Evolutionary conservation across 352 stramenopile species (phyloP).

Genomic region (Globisporangium alternatum): DNA sequence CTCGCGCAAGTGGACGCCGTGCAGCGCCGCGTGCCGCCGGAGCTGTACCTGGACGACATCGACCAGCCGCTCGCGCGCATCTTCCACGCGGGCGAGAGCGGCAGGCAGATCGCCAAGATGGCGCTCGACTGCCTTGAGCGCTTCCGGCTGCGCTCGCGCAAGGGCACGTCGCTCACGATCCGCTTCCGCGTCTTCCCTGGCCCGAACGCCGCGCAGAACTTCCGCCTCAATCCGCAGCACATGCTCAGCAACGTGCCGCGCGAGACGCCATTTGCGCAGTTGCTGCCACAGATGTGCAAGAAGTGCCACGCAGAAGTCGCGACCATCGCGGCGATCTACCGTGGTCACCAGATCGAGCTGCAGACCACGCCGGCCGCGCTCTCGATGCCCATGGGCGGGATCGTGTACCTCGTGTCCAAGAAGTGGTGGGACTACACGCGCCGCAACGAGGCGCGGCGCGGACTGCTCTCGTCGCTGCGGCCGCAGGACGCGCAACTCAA

Average conservation of each 20-base stretch:
- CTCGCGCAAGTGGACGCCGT: constrained; percentile 36
- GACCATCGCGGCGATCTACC: constrained; percentile 36
- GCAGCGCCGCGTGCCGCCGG: constrained; percentile 18
- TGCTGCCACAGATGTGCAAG: constrained; percentile 41
- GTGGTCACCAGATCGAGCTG: constrained; percentile 40
- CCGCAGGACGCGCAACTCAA: constrained; percentile 45
- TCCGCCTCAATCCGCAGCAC: constrained; percentile 19
- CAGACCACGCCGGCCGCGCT: constrained; percentile 27
- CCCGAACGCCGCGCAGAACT: constrained; percentile 14
- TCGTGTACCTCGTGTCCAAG: constrained; percentile 47
- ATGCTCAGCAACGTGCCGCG: constrained; percentile 28
- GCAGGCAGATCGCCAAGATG: constrained; percentile 16
- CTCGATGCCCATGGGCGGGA: constrained; percentile 34
- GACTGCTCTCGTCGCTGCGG: constrained; percentile 43
- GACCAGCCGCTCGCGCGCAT: constrained; percentile 11
- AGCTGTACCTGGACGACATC: constrained; percentile 24
- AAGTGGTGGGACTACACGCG: constrained; percentile 58
- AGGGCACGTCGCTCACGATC: constrained; percentile 37
- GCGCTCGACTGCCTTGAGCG: constrained; percentile 19
- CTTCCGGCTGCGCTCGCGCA: constrained; percentile 36
- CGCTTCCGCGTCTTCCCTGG: constrained; percentile 38
- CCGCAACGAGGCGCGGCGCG: constrained; percentile 46
- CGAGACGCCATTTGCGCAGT: constrained; percentile 30
- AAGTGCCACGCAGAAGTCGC: constrained; percentile 30
- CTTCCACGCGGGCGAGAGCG: constrained; percentile 15